Conservation (phyloP, 2,329 filamentous ascomycete species). For the Epichloe baconii region DNA sequence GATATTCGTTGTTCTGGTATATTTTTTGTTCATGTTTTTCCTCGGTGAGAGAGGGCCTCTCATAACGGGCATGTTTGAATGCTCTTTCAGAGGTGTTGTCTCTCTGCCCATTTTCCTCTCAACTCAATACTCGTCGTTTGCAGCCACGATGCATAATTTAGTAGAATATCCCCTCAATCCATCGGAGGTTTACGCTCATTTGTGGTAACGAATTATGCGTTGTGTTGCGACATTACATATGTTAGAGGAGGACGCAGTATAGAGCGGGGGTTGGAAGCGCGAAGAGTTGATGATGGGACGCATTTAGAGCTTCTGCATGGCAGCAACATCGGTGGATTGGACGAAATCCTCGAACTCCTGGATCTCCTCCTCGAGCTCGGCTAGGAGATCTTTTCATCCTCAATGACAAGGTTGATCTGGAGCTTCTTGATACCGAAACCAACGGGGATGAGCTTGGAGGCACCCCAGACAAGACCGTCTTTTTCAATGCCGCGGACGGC, state of each 20-base stretch:
- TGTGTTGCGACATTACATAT: background rate
- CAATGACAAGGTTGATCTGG: conserved; percentile 94
- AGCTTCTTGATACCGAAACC: conserved; percentile 99
- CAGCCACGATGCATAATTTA: background rate
- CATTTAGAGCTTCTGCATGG: conserved; percentile 83
- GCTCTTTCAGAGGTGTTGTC: background rate
- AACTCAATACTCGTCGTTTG: background rate
- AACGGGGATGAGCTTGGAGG: conserved; percentile 74
- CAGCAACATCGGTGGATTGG: conserved; percentile 82
- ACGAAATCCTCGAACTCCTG: conserved; percentile 80
- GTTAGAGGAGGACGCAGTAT: background rate
- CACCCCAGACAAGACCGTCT: conserved; percentile 95
- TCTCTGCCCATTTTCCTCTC: background rate
- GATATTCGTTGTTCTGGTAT: background rate
- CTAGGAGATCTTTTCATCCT: conserved; percentile 92
- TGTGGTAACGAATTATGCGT: background rate
- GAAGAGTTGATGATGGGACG: background rate
- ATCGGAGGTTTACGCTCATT: background rate
- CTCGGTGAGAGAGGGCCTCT: background rate
- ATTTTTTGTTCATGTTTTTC: background rate
- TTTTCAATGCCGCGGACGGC: conserved; percentile 73
- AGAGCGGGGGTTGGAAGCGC: background rate
- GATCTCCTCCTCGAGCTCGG: conserved; percentile 80
- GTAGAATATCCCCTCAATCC: background rate
- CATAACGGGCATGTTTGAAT: background rate